These are phyloP conservation scores for Fusarium marasasianum DNA, from an alignment of 2,329 filamentous ascomycete genomes.

Conservation along the genomic window DNA sequence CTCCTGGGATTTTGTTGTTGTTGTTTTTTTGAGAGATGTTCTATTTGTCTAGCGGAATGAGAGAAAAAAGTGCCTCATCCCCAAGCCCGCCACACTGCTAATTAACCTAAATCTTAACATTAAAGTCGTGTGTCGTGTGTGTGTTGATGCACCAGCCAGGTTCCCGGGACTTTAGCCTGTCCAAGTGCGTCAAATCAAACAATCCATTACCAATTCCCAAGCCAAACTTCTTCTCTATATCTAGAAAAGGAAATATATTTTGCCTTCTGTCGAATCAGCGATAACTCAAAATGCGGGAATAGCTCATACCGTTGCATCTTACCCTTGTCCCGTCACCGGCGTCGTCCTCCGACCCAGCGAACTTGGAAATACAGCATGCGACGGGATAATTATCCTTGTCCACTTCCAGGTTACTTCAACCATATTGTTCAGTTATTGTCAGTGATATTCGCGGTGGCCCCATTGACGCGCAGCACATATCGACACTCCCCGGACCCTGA, in stretches of 20 bases:
- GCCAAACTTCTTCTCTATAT: slow-evolving; percentile 16
- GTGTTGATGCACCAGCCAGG: background rate
- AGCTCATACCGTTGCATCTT: slow-evolving; percentile 28
- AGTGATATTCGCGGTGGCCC: slow-evolving; percentile 13
- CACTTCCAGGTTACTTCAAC: background rate
- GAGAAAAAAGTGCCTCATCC: slow-evolving; percentile 2
- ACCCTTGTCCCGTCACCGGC: slow-evolving; percentile 21
- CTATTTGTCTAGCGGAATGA: background rate
- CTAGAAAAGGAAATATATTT: slow-evolving; percentile 27
- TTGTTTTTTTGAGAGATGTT: background rate
- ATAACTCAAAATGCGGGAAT: slow-evolving; percentile 24
- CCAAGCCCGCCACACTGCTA: background rate
- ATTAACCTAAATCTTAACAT: slow-evolving; percentile 13
- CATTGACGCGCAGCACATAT: slow-evolving; percentile 30
- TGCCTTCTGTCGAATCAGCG: slow-evolving; percentile 34
- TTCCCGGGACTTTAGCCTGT: slow-evolving; percentile 16
- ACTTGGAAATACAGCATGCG: slow-evolving; percentile 11
- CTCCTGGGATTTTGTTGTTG: background rate
- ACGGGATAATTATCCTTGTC: slow-evolving; percentile 3
- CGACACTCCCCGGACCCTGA: slow-evolving; percentile 35
- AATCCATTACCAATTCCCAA: slow-evolving; percentile 37
- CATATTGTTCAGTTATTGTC: background rate
- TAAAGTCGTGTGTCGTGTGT: slow-evolving; percentile 7
- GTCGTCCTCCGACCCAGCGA: slow-evolving; percentile 22
- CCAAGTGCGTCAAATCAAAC: slow-evolving; percentile 20